Evolutionary conservation across 371 early-diverging fungal genomes (phyloP).

Genomic region (Batkoa obscura): DNA sequence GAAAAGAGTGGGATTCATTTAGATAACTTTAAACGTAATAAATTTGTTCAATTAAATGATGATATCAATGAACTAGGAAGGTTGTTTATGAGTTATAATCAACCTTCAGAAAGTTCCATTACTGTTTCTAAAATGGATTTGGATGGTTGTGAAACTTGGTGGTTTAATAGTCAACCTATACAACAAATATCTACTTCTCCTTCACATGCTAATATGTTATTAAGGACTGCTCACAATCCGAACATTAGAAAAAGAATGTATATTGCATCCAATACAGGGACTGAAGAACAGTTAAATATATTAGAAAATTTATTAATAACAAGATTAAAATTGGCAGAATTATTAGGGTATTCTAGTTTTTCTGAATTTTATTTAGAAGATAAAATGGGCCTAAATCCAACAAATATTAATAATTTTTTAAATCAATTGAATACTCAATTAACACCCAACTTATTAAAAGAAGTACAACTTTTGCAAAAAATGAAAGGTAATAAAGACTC

Average conservation of each 20-base stretch:
- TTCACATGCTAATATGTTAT: slow-evolving; percentile 29
- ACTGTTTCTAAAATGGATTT: neutral
- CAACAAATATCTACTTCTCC: slow-evolving; percentile 27
- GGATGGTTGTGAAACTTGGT: neutral
- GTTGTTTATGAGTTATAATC: slow-evolving; percentile 33
- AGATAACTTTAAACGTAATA: slow-evolving; percentile 31
- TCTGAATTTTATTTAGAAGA: slow-evolving; percentile 65
- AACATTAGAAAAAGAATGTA: slow-evolving; percentile 47
- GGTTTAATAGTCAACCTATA: slow-evolving; percentile 10
- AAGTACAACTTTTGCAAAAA: slow-evolving; percentile 24
- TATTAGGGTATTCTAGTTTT: slow-evolving; percentile 62
- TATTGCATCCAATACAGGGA: slow-evolving; percentile 49
- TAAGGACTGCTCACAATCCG: slow-evolving; percentile 38
- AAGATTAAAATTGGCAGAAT: slow-evolving; percentile 49
- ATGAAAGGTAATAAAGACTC: slow-evolving; percentile 15
- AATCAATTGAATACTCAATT: slow-evolving; percentile 35
- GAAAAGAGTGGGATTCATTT: slow-evolving; percentile 88
- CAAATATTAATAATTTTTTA: slow-evolving; percentile 68
- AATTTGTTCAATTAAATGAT: slow-evolving; percentile 67
- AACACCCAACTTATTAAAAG: slow-evolving; percentile 21
- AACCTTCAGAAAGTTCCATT: slow-evolving; percentile 1
- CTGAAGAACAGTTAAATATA: slow-evolving; percentile 28
- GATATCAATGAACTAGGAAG: slow-evolving; percentile 59
- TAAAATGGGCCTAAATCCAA: slow-evolving; percentile 65
- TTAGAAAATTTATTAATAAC: slow-evolving; percentile 55